Percentiles rank a stretch among this genome's conserved stretches.
phyloP scores from a whole-genome alignment of 345 rosid genomes.

The Isatis tinctoria region DNA sequence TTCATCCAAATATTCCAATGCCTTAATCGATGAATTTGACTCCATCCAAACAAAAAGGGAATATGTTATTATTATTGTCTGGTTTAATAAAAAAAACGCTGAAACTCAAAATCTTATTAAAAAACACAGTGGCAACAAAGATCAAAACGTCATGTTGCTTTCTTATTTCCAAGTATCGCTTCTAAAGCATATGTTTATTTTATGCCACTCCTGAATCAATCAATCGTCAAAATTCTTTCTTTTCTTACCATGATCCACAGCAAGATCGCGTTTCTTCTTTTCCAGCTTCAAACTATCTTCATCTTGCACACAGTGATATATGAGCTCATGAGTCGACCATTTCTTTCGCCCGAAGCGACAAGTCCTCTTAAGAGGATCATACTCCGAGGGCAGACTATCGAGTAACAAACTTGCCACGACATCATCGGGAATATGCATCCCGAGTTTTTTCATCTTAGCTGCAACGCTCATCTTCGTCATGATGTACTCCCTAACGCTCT shows the following conservation, averaged over 20 bases:
- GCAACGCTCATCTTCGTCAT: conserved; percentile 12
- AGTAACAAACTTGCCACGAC: neutral
- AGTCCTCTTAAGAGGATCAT: neutral
- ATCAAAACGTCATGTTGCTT: neutral
- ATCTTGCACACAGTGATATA: conserved; percentile 1
- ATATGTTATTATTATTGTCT: too few relatives aligned
- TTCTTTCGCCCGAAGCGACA: neutral
- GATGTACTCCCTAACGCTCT: conserved; percentile 18
- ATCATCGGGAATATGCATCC: neutral
- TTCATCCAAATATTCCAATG: neutral
- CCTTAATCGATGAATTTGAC: neutral
- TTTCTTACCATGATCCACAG: neutral
- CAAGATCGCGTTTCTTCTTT: neutral
- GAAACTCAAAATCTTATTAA: neutral
- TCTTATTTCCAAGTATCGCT: neutral
- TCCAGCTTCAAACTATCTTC: neutral
- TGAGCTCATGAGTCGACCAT: conserved; percentile 26
- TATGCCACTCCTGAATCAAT: neutral
- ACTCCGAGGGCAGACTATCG: conserved; percentile 12
- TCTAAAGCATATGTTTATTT: neutral
- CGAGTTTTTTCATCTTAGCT: conserved; percentile 13
- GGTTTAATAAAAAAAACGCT: neutral
- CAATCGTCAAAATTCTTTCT: neutral
- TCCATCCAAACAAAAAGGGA: too few relatives aligned
- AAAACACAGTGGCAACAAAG: neutral